Base-by-base conservation (phyloP, 192 early-diverging fungal genomes). In the Coemansia sp. region DNA sequence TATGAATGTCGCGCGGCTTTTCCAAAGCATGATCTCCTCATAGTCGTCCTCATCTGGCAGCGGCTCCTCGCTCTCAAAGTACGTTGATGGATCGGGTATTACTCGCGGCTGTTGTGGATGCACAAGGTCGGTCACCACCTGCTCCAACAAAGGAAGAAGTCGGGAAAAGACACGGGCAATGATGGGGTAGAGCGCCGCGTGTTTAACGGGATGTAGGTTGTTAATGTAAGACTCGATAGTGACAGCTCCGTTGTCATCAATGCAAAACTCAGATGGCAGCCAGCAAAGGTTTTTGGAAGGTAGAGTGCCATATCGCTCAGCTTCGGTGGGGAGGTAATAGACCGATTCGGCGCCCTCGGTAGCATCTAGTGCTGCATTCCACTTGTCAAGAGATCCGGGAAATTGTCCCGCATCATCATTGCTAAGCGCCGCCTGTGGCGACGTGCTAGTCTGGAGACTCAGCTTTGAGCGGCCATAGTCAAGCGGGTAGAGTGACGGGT, bases 141-240 rank as follows among this genome's bases (percentile, higher is more conserved):
- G 61, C 60, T 92, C 88, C 37, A 93, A 87, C 72, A 90, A 61
- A 5, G 89, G 89, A 1, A 91, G 43, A 50, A 90, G 83, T 23
- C 45, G 47, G 18, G 73, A 66, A 36, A 93, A 82, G 20, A 87
- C 69, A 20, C 26, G 45, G 8, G 73, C 75, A 36, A 93, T 73
- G 13, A 75, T 66, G 0, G 66, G 68, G 52, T 91, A 90, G 61
- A 88, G 48, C 4, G 67, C 72, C 6, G 68, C 66, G 60, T 83
- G 68, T 21, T 84, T 71, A 16, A 66, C 20, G 12, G 87, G 89
- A 37, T 91, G 84, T 18, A 91, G 52, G 48, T 91, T 92, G 84
- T 92, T 91, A 82, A 93, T 92, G 68, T 92, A 92, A 0, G 87
- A 89, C 25, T 57, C 35, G 21, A 87, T 69, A 0, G 38, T 48